Evolutionary conservation across 148 eudicot species (phyloP).

Genomic region (Simmondsia chinensis): DNA sequence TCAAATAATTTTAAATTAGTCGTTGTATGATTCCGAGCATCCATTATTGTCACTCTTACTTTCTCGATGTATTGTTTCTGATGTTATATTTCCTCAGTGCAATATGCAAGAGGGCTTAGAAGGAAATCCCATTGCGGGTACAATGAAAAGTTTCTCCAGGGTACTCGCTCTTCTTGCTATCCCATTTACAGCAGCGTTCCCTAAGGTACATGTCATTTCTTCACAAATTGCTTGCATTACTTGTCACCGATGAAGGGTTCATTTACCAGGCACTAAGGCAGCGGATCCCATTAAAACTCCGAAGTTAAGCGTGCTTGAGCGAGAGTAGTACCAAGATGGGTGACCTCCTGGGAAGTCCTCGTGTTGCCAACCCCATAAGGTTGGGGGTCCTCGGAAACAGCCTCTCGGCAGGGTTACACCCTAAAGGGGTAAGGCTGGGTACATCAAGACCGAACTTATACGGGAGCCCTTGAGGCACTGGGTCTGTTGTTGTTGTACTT

Average conservation of each 20-base stretch:
- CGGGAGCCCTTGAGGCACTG: too few relatives aligned
- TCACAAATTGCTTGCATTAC: too few relatives aligned
- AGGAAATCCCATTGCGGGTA: conserved; percentile 70
- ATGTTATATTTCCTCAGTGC: conserved; percentile 26
- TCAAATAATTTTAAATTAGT: neutral
- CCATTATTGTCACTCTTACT: neutral
- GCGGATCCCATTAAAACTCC: too few relatives aligned
- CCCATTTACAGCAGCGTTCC: conserved; percentile 59
- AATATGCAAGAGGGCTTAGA: conserved; percentile 73
- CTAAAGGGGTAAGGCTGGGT: too few relatives aligned
- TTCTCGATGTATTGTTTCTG: neutral
- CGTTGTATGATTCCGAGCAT: neutral
- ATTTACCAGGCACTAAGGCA: neutral
- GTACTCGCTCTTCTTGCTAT: conserved; percentile 49
- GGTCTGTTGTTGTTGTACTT: too few relatives aligned
- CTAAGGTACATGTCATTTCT: conserved; percentile 42
- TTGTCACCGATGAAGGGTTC: neutral
- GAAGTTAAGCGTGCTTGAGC: too few relatives aligned
- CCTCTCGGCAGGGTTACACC: too few relatives aligned
- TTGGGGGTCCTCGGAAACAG: too few relatives aligned
- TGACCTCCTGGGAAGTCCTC: too few relatives aligned
- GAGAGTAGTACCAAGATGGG: too few relatives aligned
- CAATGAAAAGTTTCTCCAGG: conserved; percentile 61
- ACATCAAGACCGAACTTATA: too few relatives aligned
- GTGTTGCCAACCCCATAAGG: too few relatives aligned